Evolutionary conservation across 306 rosid species (phyloP).

Genomic region (Cucurbita ficifolia): DNA sequence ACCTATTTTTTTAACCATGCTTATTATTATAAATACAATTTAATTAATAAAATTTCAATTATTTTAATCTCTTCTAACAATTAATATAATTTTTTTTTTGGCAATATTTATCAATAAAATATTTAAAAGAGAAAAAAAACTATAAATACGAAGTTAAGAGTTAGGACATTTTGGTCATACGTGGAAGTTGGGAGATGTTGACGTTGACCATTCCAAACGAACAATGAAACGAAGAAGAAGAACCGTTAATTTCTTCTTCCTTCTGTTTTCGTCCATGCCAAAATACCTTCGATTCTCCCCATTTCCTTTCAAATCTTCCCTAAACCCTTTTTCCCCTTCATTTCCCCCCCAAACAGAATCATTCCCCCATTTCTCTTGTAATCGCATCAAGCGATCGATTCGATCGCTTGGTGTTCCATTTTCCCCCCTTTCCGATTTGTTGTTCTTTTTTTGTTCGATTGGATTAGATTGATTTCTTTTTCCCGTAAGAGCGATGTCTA

Average conservation of each 20-base stretch:
- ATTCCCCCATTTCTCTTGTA: neutral
- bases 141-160: neutral
- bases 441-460: neutral
- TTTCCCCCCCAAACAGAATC: neutral
- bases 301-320: neutral
- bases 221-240: neutral
- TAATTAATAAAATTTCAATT: too few relatives aligned
- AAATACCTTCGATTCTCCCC: neutral
- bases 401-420: constrained; percentile 1
- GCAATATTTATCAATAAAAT: too few relatives aligned
- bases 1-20: too few relatives aligned
- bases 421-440: neutral
- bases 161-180: neutral
- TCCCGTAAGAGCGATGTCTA: constrained; percentile 28
- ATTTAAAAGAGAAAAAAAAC: too few relatives aligned
- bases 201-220: neutral
- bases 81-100: too few relatives aligned
- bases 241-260: neutral
- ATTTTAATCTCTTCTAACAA: too few relatives aligned
- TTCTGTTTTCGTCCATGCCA: neutral
- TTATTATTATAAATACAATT: too few relatives aligned
- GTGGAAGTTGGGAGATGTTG: neutral
- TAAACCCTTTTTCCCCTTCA: neutral
- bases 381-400: constrained; percentile 5
- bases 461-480: neutral